These are phyloP conservation scores for Oenanthe sinensis DNA, from an alignment of 129 eudicot genomes.

Conservation along the genomic window DNA sequence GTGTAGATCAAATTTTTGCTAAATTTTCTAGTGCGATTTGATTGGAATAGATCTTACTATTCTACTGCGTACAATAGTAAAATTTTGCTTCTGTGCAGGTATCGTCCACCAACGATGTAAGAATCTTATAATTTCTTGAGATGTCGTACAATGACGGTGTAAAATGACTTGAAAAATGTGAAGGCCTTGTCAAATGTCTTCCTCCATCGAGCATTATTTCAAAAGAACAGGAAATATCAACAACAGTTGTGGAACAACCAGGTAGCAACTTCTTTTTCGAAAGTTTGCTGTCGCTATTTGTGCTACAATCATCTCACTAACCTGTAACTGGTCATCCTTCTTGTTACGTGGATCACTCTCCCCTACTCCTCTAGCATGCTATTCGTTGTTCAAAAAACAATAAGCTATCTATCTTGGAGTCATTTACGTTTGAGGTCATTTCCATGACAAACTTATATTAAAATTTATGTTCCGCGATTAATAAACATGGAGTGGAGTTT, in stretches of 20 bases:
- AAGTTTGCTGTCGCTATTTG: neutral
- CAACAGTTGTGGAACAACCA: neutral
- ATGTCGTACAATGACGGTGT: too few relatives aligned
- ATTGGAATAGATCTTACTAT: too few relatives aligned
- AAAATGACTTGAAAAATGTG: neutral
- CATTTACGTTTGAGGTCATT: neutral
- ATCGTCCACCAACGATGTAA: too few relatives aligned
- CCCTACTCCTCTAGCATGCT: neutral
- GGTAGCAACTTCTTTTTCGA: slow-evolving; percentile 1
- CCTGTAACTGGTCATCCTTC: neutral
- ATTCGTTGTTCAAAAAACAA: neutral
- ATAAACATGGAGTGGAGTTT: too few relatives aligned
- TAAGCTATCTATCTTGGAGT: neutral
- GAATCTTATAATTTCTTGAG: too few relatives aligned
- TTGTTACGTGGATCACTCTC: neutral
- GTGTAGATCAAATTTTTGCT: too few relatives aligned
- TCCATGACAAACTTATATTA: too few relatives aligned
- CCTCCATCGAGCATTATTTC: neutral
- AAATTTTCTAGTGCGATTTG: too few relatives aligned
- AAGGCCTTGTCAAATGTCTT: neutral
- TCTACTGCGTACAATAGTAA: too few relatives aligned
- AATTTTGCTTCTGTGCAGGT: too few relatives aligned
- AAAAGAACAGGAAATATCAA: neutral
- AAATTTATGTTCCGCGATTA: too few relatives aligned
- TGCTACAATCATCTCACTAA: neutral